These are phyloP conservation scores for Apostasia ramifera DNA, from an alignment of 106 monocot species.

Conservation along the genomic window DNA sequence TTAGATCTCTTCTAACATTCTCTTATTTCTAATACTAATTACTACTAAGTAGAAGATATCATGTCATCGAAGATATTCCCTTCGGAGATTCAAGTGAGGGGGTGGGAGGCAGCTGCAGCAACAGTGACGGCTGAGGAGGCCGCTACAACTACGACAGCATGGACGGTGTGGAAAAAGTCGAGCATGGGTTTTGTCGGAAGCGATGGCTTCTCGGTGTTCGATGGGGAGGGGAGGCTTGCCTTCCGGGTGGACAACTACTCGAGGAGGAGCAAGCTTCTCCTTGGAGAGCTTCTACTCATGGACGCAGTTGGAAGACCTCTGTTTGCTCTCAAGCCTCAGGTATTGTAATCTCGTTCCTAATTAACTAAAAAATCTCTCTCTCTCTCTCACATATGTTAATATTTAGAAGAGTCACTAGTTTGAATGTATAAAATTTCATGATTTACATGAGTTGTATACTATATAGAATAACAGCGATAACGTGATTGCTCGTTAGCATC, in stretches of 20 bases:
- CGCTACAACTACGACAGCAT: conserved; percentile 5
- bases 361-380: background rate
- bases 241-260: conserved; percentile 93
- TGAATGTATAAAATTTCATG: too few relatives aligned
- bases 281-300: conserved; percentile 67
- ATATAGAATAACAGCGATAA: too few relatives aligned
- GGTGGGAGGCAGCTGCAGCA: background rate
- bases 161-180: conserved; percentile 92
- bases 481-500: too few relatives aligned
- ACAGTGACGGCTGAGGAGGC: background rate
- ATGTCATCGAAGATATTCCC: conserved; percentile 1
- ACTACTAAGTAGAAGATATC: background rate
- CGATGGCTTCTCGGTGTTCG: conserved; percentile 76
- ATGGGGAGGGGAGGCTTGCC: conserved; percentile 44
- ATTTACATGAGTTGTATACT: too few relatives aligned
- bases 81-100: background rate
- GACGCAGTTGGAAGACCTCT: conserved; percentile 49
- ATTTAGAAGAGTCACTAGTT: too few relatives aligned
- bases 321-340: conserved; percentile 56
- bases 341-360: conserved; percentile 2
- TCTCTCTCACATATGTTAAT: background rate
- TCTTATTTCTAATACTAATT: background rate
- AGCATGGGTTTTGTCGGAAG: conserved; percentile 85
- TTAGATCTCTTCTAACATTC: background rate
- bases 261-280: conserved; percentile 39